Evolutionary conservation across 768 basidiomycete species (phyloP).

Genomic region (Pisolithus albus): DNA sequence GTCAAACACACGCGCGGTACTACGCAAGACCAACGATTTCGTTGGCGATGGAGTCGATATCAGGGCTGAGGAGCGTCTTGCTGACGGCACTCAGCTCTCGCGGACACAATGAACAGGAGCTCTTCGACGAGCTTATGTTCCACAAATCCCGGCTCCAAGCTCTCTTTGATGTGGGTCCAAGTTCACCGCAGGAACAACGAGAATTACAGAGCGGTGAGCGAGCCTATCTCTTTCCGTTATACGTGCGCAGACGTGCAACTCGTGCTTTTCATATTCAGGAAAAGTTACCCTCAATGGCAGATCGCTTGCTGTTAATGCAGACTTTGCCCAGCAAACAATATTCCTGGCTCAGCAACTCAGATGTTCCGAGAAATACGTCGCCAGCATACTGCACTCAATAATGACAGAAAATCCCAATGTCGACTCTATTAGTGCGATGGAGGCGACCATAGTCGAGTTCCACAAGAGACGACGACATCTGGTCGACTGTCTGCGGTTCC

Average conservation of each 20-base stretch:
- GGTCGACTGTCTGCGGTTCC: constrained; percentile 60
- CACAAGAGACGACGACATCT: constrained; percentile 66
- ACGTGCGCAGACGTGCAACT: neutral
- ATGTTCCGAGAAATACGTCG: constrained; percentile 76
- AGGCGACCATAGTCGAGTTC: constrained; percentile 58
- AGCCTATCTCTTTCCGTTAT: constrained; percentile 10
- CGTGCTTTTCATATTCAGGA: constrained; percentile 37
- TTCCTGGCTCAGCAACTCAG: constrained; percentile 78
- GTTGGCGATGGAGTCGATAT: constrained; percentile 51
- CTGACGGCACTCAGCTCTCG: constrained; percentile 40
- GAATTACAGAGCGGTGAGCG: constrained; percentile 55
- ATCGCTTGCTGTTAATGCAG: constrained; percentile 65
- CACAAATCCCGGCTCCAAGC: constrained; percentile 57
- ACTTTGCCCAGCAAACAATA: constrained; percentile 70
- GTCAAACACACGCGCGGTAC: too few relatives aligned
- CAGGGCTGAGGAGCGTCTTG: constrained; percentile 48
- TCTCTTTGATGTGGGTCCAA: constrained; percentile 59
- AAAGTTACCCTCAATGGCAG: constrained; percentile 58
- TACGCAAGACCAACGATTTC: too few relatives aligned
- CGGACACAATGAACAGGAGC: constrained; percentile 58
- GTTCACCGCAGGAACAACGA: constrained; percentile 56
- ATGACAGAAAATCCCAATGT: constrained; percentile 63
- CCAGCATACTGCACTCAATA: constrained; percentile 58
- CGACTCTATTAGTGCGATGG: constrained; percentile 48
- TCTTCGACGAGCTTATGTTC: constrained; percentile 68